Conservation (phyloP, 2,329 filamentous ascomycete species). For the Trichothecium roseum region DNA sequence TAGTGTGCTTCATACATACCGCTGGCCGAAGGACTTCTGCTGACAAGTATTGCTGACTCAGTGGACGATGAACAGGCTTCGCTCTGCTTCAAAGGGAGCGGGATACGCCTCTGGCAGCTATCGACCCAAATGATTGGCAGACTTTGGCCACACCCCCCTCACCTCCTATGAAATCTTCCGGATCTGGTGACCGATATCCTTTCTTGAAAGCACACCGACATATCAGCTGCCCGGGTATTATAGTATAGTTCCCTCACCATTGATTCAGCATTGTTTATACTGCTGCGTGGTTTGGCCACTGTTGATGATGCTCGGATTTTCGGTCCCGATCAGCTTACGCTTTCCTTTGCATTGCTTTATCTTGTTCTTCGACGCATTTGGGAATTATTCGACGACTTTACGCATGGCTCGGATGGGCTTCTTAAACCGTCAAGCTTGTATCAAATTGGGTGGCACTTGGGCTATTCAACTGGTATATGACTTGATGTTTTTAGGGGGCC, state of each 20-base stretch:
- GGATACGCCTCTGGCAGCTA: constrained; percentile 30
- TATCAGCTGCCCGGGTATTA: no score
- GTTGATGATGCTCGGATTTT: neutral
- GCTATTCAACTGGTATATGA: neutral
- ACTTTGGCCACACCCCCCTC: no score
- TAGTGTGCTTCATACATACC: constrained; percentile 58
- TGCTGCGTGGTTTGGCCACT: constrained; percentile 9
- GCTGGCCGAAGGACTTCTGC: constrained; percentile 63
- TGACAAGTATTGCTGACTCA: constrained; percentile 74
- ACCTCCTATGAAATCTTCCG: no score
- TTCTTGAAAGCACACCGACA: no score
- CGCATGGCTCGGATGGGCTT: constrained; percentile 26
- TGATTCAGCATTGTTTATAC: no score
- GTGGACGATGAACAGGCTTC: constrained; percentile 77
- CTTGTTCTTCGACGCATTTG: constrained; percentile 30
- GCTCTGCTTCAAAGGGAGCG: constrained; percentile 68
- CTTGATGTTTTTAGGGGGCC: constrained; percentile 9
- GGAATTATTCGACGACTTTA: constrained; percentile 19
- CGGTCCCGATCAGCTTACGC: neutral
- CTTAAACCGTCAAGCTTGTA: no score
- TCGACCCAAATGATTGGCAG: constrained; percentile 21
- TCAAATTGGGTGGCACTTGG: constrained; percentile 9
- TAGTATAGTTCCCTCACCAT: no score
- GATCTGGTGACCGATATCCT: no score
- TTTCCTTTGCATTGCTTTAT: constrained; percentile 25